Conservation (phyloP, 306 rosid species). For the Cucurbita moschata region DNA sequence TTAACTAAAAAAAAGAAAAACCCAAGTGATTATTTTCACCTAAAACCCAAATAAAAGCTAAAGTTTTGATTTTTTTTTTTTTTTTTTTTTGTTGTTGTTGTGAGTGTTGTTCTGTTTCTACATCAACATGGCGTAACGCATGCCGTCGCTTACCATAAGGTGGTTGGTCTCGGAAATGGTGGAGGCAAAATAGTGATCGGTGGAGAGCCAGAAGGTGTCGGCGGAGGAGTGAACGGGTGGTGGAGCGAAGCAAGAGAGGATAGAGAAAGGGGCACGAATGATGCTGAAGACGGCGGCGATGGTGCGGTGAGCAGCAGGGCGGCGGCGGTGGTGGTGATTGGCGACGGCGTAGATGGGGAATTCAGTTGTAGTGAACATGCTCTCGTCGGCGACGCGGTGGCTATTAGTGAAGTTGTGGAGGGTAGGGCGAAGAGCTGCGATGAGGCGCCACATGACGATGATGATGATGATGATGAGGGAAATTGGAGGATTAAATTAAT, state of each 20-base stretch:
- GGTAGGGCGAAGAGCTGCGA: background rate
- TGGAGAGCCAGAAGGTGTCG: constrained; percentile 62
- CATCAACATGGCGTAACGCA: constrained; percentile 97
- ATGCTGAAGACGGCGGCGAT: constrained; percentile 23
- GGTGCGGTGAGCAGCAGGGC: constrained; percentile 13
- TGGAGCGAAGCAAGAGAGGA: constrained; percentile 61
- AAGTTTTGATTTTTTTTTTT: background rate
- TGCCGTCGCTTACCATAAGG: constrained; percentile 87
- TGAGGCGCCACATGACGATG: background rate
- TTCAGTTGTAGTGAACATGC: constrained; percentile 33
- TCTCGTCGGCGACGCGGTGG: constrained; percentile 80
- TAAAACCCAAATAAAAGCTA: background rate
- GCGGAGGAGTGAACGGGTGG: constrained; percentile 44
- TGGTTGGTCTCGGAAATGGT: constrained; percentile 73
- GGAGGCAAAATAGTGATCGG: constrained; percentile 23
- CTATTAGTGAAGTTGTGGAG: constrained; percentile 30
- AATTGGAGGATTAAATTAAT: background rate
- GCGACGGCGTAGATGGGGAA: background rate
- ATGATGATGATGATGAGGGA: background rate
- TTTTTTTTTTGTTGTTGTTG: background rate
- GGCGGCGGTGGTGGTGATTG: background rate
- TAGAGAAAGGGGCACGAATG: constrained; percentile 51
- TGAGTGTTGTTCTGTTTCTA: constrained; percentile 5
- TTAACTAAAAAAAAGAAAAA: background rate
- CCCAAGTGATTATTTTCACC: background rate